Base-by-base conservation (phyloP, 106 monocot species). In the Dendrobium nobile region DNA sequence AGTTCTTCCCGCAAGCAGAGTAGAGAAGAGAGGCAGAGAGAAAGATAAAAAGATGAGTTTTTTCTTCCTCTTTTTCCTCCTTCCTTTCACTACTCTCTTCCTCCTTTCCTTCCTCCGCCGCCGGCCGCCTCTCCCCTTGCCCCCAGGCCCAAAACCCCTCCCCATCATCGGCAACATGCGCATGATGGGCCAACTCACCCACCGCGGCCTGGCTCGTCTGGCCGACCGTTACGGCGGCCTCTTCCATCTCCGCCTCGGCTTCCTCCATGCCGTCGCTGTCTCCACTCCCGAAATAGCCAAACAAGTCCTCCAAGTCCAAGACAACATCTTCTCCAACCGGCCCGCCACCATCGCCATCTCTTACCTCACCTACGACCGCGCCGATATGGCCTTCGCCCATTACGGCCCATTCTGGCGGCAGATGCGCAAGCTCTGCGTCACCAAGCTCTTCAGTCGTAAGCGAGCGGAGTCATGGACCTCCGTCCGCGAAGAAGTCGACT, bases 341-440 rank as follows among this genome's bases (percentile, higher is more conserved):
- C 98, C 98, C 7, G 95, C 91, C 58, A 91, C 88, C 70, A 82
- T 81, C 65, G 87, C 92, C 67, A 99, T 93, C 84, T 7, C 79
- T n/a, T 95, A 93, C 89, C 89, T 99, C 45, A 95, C 98, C 68
- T 98, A 98, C 88, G 82, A 90, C 87, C 89, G 89, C 79, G 83
- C 88, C 59, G 98, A 99, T 88, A 95, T 99, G 98, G 98, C 93
- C 82, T 99, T 99, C 84, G 95, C 98, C 24, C 85, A 95, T 86
- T 93, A 95, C 91, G 95, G 98, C 13, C 92, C 92, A 56, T 99
- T 99, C 92, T 99, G 98, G 95, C 92, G 98, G 80, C 95, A 95
- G 82, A 95, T 95, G 89, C 88, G 98, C 55, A 98, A 98, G 88
- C 92, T 98, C 70, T 91, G 89, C 82, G 95, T 93, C 68, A 81